Evolutionary conservation across 2,329 filamentous ascomycete genomes (phyloP), one percentile per base, ranked within the genome.

Genomic region (Aphanoascus verrucosus): DNA sequence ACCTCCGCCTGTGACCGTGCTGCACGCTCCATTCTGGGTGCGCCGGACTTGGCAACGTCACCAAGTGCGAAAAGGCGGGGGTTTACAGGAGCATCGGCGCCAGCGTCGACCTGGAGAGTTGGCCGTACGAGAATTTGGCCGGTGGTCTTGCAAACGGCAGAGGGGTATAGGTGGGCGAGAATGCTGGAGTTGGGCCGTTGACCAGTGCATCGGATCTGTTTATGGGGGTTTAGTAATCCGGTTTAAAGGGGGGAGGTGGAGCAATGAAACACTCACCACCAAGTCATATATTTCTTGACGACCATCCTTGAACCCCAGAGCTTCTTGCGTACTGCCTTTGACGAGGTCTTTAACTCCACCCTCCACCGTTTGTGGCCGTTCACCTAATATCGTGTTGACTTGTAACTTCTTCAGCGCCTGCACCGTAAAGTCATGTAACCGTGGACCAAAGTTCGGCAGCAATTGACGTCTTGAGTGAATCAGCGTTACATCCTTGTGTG

Each of bases 11-110:
- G 82, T 8, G 71, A 68, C 40, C 70, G 69, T 0, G 77, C 79
- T 0, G 79, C 74, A 7, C 81, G 72, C 0, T 75, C 79, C 61
- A 82, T 82, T 38, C 69, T 65, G 0, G 69, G 69, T 0, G 73
- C 71, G 11, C 17, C 15, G 0, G 74, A 75, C 20, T 79, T 77
- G 3, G 80, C 76, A 3, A 86, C 78, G 57, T 85, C 82, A 14
- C 83, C 83, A 12, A 80, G 75, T 0, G 77, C 78, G 59, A 81
- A 85, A 1, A 85, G 71, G 1, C 73, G 69, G 6, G 75, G 68
- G 0, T 57, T 55, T 1, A 7, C 23, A 28, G 71, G 65, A 17
- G 8, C 31, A 2, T 15, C 23, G 6, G 37, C 5, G 9, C 23
- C 45, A 58, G 78, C 75, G 7, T 66, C 61, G 14, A 85, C 68